Conservation (phyloP, 2,329 filamentous ascomycete genomes). For the Scytalidium lignicola region DNA sequence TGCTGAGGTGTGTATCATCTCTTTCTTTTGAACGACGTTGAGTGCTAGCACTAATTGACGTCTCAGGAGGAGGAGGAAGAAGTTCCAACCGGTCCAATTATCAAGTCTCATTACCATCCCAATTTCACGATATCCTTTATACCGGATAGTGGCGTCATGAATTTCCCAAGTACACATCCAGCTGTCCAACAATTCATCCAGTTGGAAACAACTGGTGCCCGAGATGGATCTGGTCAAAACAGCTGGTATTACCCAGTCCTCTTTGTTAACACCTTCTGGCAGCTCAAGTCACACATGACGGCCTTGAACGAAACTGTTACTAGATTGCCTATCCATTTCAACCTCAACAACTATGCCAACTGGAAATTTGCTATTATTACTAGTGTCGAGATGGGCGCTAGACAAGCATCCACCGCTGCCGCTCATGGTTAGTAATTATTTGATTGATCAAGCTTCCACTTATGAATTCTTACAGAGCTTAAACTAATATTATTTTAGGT, state of each 20-base stretch:
- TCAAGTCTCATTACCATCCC: slow-evolving; percentile 88
- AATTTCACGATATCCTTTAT: slow-evolving; percentile 89
- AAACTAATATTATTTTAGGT: slow-evolving; percentile 14
- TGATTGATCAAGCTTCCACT: not conserved
- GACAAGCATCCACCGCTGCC: slow-evolving; percentile 73
- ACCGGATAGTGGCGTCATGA: slow-evolving; percentile 68
- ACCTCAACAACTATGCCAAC: slow-evolving; percentile 72
- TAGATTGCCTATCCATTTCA: slow-evolving; percentile 74
- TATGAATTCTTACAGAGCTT: not conserved
- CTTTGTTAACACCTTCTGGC: slow-evolving; percentile 97
- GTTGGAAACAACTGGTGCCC: slow-evolving; percentile 72
- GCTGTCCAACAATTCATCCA: slow-evolving; percentile 73
- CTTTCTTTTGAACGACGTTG: slow-evolving; percentile 9
- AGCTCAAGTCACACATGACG: slow-evolving; percentile 85
- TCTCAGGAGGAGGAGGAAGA: slow-evolving; percentile 41
- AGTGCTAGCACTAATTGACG: slow-evolving; percentile 16
- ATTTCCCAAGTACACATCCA: slow-evolving; percentile 62
- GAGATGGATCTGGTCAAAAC: slow-evolving; percentile 80
- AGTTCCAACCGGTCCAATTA: slow-evolving; percentile 57
- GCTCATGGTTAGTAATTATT: slow-evolving; percentile 55
- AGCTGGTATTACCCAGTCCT: slow-evolving; percentile 91
- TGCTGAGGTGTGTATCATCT: slow-evolving; percentile 39
- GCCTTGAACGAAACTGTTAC: slow-evolving; percentile 86
- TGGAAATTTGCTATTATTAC: slow-evolving; percentile 91
- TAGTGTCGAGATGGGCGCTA: slow-evolving; percentile 80